A percentile compares a stretch with the other conserved stretches of the same genome.
Conservation (phyloP, 768 basidiomycete genomes). For the Pisolithus orientalis region DNA sequence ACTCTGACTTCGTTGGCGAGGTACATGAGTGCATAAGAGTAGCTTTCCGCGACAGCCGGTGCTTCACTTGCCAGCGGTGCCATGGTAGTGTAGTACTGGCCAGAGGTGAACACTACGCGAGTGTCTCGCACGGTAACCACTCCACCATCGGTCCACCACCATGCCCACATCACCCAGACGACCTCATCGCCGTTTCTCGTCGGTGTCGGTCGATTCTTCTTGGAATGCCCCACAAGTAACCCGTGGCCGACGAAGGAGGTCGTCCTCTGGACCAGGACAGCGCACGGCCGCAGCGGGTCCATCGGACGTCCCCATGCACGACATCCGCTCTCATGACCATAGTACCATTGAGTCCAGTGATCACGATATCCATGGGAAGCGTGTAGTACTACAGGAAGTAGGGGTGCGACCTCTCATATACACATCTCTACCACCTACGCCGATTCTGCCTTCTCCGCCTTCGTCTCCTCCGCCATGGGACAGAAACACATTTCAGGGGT, state of each 20-base stretch:
- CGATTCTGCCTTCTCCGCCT: constrained; percentile 47
- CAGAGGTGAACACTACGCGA: background rate
- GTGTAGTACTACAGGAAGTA: constrained; percentile 4
- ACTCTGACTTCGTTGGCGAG: background rate
- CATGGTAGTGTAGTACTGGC: background rate
- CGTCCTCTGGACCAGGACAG: constrained; percentile 7
- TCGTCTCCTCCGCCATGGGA: constrained; percentile 20
- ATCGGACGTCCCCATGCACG: background rate
- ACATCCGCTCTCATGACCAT: background rate
- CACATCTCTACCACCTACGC: constrained; percentile 69
- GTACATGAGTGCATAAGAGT: constrained; percentile 3
- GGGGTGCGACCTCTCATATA: constrained; percentile 45
- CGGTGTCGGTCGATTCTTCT: constrained; percentile 17
- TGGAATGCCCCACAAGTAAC: constrained; percentile 16
- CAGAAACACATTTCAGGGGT: constrained; percentile 1
- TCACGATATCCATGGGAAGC: constrained; percentile 5
- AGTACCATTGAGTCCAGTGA: background rate
- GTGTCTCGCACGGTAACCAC: background rate
- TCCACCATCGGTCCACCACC: background rate
- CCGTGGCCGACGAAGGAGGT: constrained; percentile 11
- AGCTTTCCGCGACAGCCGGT: background rate
- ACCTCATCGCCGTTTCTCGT: constrained; percentile 28
- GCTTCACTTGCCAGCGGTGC: no score
- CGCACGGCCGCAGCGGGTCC: background rate
- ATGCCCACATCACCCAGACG: constrained; percentile 31